Evolutionary conservation across 805 yeast genomes (phyloP), one percentile per base, ranked within the genome.

Genomic region (Tetrapisispora namnaoensis): DNA sequence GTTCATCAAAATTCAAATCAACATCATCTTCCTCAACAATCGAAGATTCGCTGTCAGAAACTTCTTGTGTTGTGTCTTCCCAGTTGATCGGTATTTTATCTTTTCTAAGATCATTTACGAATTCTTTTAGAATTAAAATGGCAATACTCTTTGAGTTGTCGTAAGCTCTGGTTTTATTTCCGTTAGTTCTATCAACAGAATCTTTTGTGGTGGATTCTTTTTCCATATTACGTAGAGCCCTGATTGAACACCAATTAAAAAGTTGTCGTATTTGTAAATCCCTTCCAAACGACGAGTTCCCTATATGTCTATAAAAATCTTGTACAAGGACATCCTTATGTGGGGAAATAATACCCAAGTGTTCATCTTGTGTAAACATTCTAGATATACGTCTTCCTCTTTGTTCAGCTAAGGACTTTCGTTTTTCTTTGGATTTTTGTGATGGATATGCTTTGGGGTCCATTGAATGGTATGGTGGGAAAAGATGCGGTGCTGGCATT

Each of bases 231-330:
- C 57, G 53, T 21, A 59, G 44, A 2, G 60, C 42, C 35, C 66
- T 54, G 16, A 60, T 59, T 9, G 62, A 49, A 48, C 69, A 63
- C 69, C 69, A 65, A 38, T 53, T 58, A 49, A 61, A 62, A 20
- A 65, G 55, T 45, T 63, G 66, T 49, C 58, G 57, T 43, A 65
- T 52, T 48, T 61, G 65, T 42, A 61, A 48, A 37, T 57, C 53
- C 41, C 58, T 55, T 10, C 60, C 65, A 45, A 58, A 58, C 8
- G 62, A 58, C 7, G 57, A 53, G 44, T 63, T 53, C 3, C 62
- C 66, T 28, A 63, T 51, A 50, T 63, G 65, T 46, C 63, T 58
- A 46, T 63, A 64, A 45, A 62, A 65, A 44, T 63, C 63, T 28
- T 54, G 55, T 36, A 57, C 63, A 3, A 66, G 66, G 2, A 63